Percentiles rank a stretch among this genome's conserved stretches.
Evolutionary conservation across 345 rosid genomes (phyloP).

Genomic region (Lumnitzera racemosa): DNA sequence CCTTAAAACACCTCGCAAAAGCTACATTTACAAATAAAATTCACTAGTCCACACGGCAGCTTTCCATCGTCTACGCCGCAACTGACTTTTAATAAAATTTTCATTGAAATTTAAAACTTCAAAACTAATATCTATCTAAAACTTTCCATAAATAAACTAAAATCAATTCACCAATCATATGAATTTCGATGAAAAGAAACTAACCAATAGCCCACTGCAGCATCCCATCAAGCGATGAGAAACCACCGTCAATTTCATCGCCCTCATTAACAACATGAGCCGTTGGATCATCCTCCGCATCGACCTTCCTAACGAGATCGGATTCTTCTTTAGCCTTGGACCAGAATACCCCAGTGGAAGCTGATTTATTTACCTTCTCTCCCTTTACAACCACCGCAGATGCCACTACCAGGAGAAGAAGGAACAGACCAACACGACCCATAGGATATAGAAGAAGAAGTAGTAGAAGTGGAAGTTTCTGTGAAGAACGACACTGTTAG

Average conservation of each 20-base stretch:
- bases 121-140: too few species aligned
- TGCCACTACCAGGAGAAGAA: slow-evolving; percentile 11
- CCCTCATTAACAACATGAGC: slow-evolving; percentile 30
- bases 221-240: slow-evolving; percentile 88
- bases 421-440: slow-evolving; percentile 4
- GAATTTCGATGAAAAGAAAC: neutral
- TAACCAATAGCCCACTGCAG: slow-evolving; percentile 94
- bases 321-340: slow-evolving; percentile 59
- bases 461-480: too few species aligned
- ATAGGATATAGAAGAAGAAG: neutral
- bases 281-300: slow-evolving; percentile 27
- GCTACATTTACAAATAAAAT: too few species aligned
- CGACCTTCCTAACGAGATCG: slow-evolving; percentile 41
- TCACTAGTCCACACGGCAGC: too few species aligned
- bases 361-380: slow-evolving; percentile 37
- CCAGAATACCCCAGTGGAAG: slow-evolving; percentile 45
- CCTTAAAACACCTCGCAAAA: too few species aligned
- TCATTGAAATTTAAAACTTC: too few species aligned
- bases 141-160: too few species aligned
- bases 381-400: slow-evolving; percentile 10
- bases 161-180: neutral
- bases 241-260: slow-evolving; percentile 76
- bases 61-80: too few species aligned
- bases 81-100: too few species aligned
- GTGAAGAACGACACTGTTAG: too few species aligned